Base-by-base conservation (phyloP, 2,329 filamentous ascomycete species). In the Aspergillus awamori region DNA sequence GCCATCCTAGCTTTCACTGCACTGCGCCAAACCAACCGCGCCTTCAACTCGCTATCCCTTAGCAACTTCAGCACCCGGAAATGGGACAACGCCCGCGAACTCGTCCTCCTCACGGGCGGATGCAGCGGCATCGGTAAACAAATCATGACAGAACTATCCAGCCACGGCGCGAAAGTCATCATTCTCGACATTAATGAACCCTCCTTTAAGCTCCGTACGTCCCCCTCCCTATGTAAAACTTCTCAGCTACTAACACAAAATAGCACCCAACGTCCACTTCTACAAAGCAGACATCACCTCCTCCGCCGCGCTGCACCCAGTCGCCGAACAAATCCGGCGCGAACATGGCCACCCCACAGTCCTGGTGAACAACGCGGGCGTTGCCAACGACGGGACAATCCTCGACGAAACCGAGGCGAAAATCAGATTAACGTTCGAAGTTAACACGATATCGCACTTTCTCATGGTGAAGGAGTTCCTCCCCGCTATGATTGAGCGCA, bases 391-490 rank as follows among this genome's bases (percentile, higher is more conserved):
- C 20, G 77, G 80, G 20, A 77, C 79, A 0, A 82, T 86, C 57
- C 74, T 85, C 2, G 74, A 80, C 2, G 77, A 79, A 53, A 73
- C 74, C 6, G 79, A 82, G 63, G 68, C 71, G 20, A 73, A 78
- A 24, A 77, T 85, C 45, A 73, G 77, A 11, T 78, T 78, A 61
- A 81, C 82, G 7, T 84, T 84, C 65, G 80, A 82, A 59, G 81
- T 84, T 58, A 85, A 85, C 71, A 75, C 80, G 8, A 74, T 85
- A 51, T 75, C 79, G 20, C 82, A 84, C 67, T 85, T 80, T 71
- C 77, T 79, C 60, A 81, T 78, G 59, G 78, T 83, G 8, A 77
- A 80, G 55, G 82, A 83, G 63, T 84, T 85, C 71, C 65, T 85
- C 33, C 83, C 83, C 0, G 72, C 74, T 53, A 85, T 85, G 83